These are phyloP conservation scores for Zygosaccharomyces pseudorouxii DNA, from an alignment of 805 yeast species.

Conservation along the genomic window DNA sequence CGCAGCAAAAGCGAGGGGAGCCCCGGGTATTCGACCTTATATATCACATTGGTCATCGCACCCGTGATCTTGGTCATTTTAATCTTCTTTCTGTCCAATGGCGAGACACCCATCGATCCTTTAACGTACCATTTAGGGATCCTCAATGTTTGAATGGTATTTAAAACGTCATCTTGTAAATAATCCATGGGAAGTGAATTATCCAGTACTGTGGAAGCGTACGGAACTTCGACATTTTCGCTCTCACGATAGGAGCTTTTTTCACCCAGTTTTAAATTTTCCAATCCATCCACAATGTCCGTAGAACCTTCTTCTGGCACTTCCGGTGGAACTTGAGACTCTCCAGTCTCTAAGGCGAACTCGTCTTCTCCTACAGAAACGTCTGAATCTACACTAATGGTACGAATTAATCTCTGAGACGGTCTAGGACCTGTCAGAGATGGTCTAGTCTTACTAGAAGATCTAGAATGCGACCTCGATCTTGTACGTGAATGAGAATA, in stretches of 20 bases:
- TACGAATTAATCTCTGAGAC: slow-evolving; percentile 29
- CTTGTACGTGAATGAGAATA: slow-evolving; percentile 10
- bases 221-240: slow-evolving; percentile 40
- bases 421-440: slow-evolving; percentile 26
- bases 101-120: slow-evolving; percentile 30
- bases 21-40: slow-evolving; percentile 60
- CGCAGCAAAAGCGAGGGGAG: slow-evolving; percentile 67
- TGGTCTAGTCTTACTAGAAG: slow-evolving; percentile 37
- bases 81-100: slow-evolving; percentile 42
- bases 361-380: slow-evolving; percentile 11
- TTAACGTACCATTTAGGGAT: slow-evolving; percentile 74
- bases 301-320: slow-evolving; percentile 8
- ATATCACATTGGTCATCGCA: slow-evolving; percentile 89
- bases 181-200: slow-evolving; percentile 77
- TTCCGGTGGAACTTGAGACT: slow-evolving; percentile 6
- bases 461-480: slow-evolving; percentile 39
- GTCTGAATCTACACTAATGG: slow-evolving; percentile 28
- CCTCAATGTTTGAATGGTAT: slow-evolving; percentile 55
- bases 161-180: slow-evolving; percentile 73
- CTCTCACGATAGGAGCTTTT: slow-evolving; percentile 6
- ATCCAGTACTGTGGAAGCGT: slow-evolving; percentile 58
- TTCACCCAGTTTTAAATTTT: slow-evolving; percentile 5
- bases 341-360: slow-evolving; percentile 5
- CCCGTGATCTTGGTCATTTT: slow-evolving; percentile 72
- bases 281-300: slow-evolving; percentile 5